A percentile compares a stretch with the other conserved stretches of the same genome.
These are phyloP conservation scores for Pseudoneurospora amorphoporcata DNA, from an alignment of 495 filamentous ascomycete species.

Conservation along the genomic window DNA sequence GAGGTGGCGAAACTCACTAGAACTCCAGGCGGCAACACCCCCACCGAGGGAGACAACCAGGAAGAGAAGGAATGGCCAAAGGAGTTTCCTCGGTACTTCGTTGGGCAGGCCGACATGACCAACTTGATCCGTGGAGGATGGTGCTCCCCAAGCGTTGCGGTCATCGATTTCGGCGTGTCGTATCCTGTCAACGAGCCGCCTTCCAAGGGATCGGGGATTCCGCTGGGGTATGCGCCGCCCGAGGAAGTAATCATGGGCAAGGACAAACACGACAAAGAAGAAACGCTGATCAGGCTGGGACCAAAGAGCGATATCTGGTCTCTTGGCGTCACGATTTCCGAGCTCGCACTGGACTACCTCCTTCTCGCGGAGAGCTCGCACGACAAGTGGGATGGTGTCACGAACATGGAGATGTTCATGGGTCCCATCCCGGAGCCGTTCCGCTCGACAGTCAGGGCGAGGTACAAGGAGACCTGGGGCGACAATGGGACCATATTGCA, in stretches of 20 bases:
- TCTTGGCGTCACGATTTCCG: conserved; percentile 10
- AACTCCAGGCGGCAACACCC: background rate
- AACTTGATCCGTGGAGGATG: background rate
- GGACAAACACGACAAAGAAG: background rate
- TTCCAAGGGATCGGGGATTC: conserved; percentile 3
- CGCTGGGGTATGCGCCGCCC: conserved; percentile 7
- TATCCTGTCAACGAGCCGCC: background rate
- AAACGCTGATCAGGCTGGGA: conserved; percentile 1
- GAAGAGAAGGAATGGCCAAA: background rate
- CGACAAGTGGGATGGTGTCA: background rate
- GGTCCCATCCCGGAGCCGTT: conserved; percentile 11
- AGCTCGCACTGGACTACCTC: background rate
- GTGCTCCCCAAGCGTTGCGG: conserved; percentile 4
- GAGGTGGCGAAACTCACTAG: background rate
- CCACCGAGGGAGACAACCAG: background rate
- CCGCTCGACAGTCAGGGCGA: background rate
- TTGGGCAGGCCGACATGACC: background rate
- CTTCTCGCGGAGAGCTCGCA: background rate
- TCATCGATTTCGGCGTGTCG: conserved; percentile 21
- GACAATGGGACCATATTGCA: background rate
- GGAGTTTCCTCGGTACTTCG: conserved; percentile 12
- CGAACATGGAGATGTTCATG: conserved; percentile 6
- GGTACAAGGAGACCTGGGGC: background rate
- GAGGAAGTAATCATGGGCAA: background rate
- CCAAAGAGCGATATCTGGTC: conserved; percentile 17